Evolutionary conservation across 768 basidiomycete genomes (phyloP), one percentile per base, ranked within the genome.

Genomic region (Boletus barrowsii): DNA sequence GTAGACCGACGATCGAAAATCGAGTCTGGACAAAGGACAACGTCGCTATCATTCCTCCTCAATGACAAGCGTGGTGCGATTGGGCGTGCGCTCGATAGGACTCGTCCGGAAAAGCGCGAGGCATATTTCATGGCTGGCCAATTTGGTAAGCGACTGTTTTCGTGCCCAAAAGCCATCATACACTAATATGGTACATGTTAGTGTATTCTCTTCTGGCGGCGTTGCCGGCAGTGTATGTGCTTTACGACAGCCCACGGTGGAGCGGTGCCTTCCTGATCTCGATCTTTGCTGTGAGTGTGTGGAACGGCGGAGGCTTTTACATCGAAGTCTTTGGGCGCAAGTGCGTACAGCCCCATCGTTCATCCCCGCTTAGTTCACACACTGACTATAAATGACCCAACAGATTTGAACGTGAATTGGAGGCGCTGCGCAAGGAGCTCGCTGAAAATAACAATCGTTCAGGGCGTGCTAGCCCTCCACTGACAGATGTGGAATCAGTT

Each of bases 291-390:
- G 90, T 93, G 42, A 89, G 89, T 55, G 93, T 89, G 0, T 98
- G 94, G 94, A 98, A 98, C 66, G 95, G 95, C 10, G 93, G 90
- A 22, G 91, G 90, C 2, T 97, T 87, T 76, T 97, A 97, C 69
- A 94, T 97, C 50, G 94, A 97, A 69, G 94, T 97, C 18, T 97
- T 96, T 66, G 94, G 94, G 29, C 84, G 94, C 73, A 96, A 97
- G 94, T 95, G 58, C 61, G 91, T 81, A 24, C 47, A 55, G 54
- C 54, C 56, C 56, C 24, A 15, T 22, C 33, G 10, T 26, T 4
- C n/a, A 10, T 51, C 41, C 10, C 41, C 29, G 18, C 26, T 10
- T 9, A 29, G 26, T 49, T 43, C 33, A 5, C 53, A 43, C 17
- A 24, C 51, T 59, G 35, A 63, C 44, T 50, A 20, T 29, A 20